phyloP scores from a whole-genome alignment of 495 filamentous ascomycete genomes.

The Clohesyomyces aquaticus region DNA sequence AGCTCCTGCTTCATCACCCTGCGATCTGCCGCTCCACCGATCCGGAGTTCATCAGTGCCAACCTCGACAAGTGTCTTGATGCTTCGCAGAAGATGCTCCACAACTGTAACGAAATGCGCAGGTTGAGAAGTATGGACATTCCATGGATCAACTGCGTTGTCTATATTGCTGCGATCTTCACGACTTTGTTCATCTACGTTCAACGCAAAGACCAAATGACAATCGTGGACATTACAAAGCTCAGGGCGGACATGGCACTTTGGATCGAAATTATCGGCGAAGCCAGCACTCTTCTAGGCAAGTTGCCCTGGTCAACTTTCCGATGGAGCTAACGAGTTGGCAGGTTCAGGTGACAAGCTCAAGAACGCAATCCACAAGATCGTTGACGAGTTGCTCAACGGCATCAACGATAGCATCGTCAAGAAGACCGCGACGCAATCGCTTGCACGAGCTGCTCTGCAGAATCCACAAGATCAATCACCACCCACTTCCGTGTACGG shows the following conservation, averaged over 20 bases:
- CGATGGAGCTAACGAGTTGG: neutral
- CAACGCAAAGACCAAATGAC: conserved; percentile 65
- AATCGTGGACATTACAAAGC: conserved; percentile 54
- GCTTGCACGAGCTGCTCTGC: conserved; percentile 32
- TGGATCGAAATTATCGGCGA: conserved; percentile 72
- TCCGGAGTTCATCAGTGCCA: conserved; percentile 63
- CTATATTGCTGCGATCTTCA: conserved; percentile 74
- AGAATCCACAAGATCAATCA: conserved; percentile 21
- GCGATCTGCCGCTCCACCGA: conserved; percentile 67
- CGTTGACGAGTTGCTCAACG: conserved; percentile 31
- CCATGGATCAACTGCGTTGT: conserved; percentile 77
- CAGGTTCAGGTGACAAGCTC: conserved; percentile 48
- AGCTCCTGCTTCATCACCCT: conserved; percentile 68
- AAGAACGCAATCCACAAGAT: conserved; percentile 34
- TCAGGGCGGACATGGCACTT: conserved; percentile 67
- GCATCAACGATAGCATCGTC: conserved; percentile 34
- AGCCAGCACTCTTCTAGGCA: conserved; percentile 66
- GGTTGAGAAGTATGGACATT: conserved; percentile 71
- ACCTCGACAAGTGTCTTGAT: conserved; percentile 69
- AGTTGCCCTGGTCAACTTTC: conserved; percentile 25
- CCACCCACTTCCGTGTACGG: conserved; percentile 10
- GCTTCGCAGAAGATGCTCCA: conserved; percentile 65
- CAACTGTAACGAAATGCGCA: conserved; percentile 60
- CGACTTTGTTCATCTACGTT: conserved; percentile 70
- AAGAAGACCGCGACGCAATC: conserved; percentile 32